phyloP scores from a whole-genome alignment of 805 yeast species.

The Suhomyces sp. region DNA sequence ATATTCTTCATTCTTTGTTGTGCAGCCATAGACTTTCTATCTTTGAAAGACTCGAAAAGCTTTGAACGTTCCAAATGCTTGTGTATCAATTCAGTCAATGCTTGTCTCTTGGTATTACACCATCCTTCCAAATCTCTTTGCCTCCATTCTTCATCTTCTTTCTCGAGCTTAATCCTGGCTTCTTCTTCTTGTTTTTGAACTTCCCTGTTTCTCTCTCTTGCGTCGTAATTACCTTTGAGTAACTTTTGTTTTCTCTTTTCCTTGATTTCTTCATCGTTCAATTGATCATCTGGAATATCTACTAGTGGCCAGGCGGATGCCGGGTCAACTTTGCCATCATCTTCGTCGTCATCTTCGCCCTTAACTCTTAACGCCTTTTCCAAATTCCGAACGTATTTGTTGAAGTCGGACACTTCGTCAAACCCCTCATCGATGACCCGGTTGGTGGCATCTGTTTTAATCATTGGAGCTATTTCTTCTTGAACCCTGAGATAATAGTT shows the following conservation, averaged over 20 bases:
- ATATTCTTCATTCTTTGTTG: conserved; percentile 90
- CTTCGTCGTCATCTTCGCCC: conserved; percentile 48
- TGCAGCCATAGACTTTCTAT: conserved; percentile 87
- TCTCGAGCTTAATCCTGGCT: conserved; percentile 56
- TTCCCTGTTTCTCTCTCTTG: conserved; percentile 75
- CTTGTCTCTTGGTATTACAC: conserved; percentile 67
- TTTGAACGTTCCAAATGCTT: conserved; percentile 65
- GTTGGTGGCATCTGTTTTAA: conserved; percentile 52
- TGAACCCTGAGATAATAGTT: conserved; percentile 64
- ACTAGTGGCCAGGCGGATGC: conserved; percentile 65
- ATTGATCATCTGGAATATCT: conserved; percentile 80
- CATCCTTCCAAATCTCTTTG: conserved; percentile 70
- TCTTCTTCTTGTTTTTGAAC: conserved; percentile 69
- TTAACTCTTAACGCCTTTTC: conserved; percentile 75
- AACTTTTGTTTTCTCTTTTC: conserved; percentile 85
- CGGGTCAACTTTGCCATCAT: conserved; percentile 42
- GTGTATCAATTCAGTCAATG: conserved; percentile 57
- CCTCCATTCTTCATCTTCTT: conserved; percentile 76
- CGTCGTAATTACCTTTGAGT: conserved; percentile 83
- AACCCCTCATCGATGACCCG: conserved; percentile 71
- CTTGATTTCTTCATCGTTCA: conserved; percentile 73
- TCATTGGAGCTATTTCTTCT: conserved; percentile 47
- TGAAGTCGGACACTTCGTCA: conserved; percentile 68
- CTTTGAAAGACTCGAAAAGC: conserved; percentile 72
- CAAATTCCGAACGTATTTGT: conserved; percentile 59